phyloP scores from a whole-genome alignment of 108 stramenopile species.

The Skeletonema costatum region DNA sequence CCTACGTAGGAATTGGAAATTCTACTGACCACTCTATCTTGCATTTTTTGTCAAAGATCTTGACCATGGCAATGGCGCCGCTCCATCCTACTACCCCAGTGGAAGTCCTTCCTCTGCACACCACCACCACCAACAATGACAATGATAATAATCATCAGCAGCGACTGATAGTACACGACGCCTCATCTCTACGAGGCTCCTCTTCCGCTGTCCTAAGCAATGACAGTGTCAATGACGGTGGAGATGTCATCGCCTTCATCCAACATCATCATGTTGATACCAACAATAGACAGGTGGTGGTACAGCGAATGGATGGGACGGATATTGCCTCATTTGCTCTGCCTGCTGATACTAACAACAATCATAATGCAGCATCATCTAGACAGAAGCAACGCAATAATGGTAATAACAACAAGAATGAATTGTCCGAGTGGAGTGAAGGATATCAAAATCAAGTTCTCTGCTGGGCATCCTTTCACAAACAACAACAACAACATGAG shows the following conservation, averaged over 20 bases:
- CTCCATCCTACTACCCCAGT: neutral
- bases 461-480: slow-evolving; percentile 75
- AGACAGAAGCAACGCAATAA: neutral
- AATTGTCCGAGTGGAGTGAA: neutral
- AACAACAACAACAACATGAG: neutral
- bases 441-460: slow-evolving; percentile 28
- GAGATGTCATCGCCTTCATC: slow-evolving; percentile 18
- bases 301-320: slow-evolving; percentile 27
- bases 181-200: neutral
- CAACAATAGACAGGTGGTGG: neutral
- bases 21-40: too few relatives aligned
- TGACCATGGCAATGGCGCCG: neutral
- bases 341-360: neutral
- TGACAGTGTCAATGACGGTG: neutral
- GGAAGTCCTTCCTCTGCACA: slow-evolving; percentile 1
- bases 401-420: neutral
- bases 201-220: neutral
- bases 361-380: neutral
- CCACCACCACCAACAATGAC: neutral
- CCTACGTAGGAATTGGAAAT: too few relatives aligned
- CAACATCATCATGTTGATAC: neutral
- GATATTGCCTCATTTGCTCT: slow-evolving; percentile 14
- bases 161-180: neutral
- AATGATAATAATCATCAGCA: neutral
- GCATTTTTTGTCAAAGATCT: too few relatives aligned